phyloP scores from a whole-genome alignment of 176 grass and related monocot species.

The Urochloa ruziziensis region DNA sequence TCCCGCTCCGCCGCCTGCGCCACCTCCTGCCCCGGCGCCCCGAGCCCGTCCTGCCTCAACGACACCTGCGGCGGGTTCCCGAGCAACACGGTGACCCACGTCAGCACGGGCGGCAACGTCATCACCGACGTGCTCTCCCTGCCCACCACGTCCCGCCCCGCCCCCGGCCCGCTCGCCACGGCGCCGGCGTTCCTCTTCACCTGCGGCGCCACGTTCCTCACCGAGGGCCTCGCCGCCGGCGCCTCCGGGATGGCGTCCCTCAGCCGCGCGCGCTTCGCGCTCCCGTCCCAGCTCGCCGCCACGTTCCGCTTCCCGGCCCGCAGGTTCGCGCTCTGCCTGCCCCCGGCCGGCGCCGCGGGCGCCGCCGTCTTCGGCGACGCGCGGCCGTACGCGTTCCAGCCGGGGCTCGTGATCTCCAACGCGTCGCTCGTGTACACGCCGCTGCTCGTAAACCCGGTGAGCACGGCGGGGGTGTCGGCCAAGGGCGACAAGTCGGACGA shows the following conservation, averaged over 20 bases:
- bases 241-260: constrained; percentile 47
- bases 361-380: constrained; percentile 56
- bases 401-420: constrained; percentile 33
- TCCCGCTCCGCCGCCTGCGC: constrained; percentile 33
- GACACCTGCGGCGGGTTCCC: constrained; percentile 57
- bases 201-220: constrained; percentile 45
- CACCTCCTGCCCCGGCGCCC: constrained; percentile 24
- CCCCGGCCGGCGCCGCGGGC: not conserved
- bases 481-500: constrained; percentile 57
- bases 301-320: constrained; percentile 56
- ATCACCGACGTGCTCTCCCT: constrained; percentile 53
- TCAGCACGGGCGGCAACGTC: constrained; percentile 45
- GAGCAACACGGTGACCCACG: constrained; percentile 44
- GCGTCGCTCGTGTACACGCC: constrained; percentile 60
- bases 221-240: constrained; percentile 45
- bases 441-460: constrained; percentile 68
- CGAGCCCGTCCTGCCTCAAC: constrained; percentile 52
- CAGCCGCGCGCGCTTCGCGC: constrained; percentile 51
- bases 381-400: constrained; percentile 62
- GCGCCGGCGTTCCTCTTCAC: constrained; percentile 57
- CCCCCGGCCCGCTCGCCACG: constrained; percentile 35
- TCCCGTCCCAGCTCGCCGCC: constrained; percentile 58
- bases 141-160: constrained; percentile 48
- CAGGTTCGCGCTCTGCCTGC: constrained; percentile 71
- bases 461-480: constrained; percentile 58